Percentiles rank a stretch among this genome's conserved stretches.
These are phyloP conservation scores for Acrodontium crateriforme DNA, from an alignment of 2,329 filamentous ascomycete genomes.

Conservation along the genomic window DNA sequence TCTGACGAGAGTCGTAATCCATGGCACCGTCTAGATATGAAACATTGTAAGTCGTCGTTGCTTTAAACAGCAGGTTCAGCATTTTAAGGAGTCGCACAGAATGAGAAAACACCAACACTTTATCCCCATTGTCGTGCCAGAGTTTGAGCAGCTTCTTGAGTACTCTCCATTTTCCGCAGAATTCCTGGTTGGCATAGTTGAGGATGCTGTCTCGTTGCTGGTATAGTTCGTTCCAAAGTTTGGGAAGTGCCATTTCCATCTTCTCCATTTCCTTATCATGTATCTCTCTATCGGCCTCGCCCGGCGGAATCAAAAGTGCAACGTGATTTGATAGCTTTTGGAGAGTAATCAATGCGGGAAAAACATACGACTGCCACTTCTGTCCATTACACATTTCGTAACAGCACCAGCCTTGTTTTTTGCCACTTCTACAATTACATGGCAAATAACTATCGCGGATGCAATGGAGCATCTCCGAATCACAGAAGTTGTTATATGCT, in stretches of 20 bases:
- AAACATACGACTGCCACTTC: constrained; percentile 64
- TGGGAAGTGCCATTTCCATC: constrained; percentile 60
- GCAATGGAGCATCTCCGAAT: constrained; percentile 52
- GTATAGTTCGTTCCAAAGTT: constrained; percentile 62
- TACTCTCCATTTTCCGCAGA: constrained; percentile 94
- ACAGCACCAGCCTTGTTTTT: constrained; percentile 73
- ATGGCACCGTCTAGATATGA: constrained; percentile 82
- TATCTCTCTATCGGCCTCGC: constrained; percentile 52
- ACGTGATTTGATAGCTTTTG: constrained; percentile 89
- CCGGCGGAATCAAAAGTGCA: constrained; percentile 65
- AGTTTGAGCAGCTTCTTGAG: constrained; percentile 73
- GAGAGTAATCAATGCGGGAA: constrained; percentile 67
- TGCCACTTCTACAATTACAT: constrained; percentile 57
- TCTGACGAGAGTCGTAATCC: constrained; percentile 65
- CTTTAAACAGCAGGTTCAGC: constrained; percentile 70
- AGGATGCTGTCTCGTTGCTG: constrained; percentile 62
- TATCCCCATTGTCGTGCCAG: constrained; percentile 83
- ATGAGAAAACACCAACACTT: constrained; percentile 90
- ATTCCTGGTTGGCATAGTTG: constrained; percentile 72
- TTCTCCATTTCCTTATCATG: constrained; percentile 63
- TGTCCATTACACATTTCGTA: constrained; percentile 34
- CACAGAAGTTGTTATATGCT: constrained; percentile 74
- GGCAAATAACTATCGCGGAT: constrained; percentile 53
- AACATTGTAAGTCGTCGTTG: constrained; percentile 72
- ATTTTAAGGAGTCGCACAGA: constrained; percentile 76